Conservation (phyloP, 2,329 filamentous ascomycete species). For the Alternaria hordeiaustralica region DNA sequence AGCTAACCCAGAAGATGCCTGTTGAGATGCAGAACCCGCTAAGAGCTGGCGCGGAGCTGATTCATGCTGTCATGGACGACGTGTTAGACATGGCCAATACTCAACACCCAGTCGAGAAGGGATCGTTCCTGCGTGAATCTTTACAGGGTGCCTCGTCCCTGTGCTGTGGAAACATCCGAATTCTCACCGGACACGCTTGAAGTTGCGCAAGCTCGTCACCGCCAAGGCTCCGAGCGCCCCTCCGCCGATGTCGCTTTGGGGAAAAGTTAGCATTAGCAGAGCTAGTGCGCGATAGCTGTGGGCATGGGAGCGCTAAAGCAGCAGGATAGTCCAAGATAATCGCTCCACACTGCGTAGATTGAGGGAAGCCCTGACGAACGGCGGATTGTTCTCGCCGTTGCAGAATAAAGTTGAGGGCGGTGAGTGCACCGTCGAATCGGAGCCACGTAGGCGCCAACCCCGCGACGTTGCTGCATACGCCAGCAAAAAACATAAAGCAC, state of each 20-base stretch:
- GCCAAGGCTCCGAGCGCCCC: not conserved
- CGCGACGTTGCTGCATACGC: conserved; percentile 12
- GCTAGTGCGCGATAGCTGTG: not conserved
- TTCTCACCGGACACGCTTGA: not conserved
- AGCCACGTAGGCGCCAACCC: conserved; percentile 4
- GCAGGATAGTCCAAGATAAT: not conserved
- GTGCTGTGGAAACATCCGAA: not conserved
- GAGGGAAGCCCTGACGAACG: not conserved
- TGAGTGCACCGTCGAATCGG: conserved; percentile 6
- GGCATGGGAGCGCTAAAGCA: not conserved
- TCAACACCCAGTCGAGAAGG: not conserved
- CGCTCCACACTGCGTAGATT: not conserved
- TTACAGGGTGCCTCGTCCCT: not conserved
- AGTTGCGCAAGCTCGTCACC: not conserved
- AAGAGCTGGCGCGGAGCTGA: conserved; percentile 5
- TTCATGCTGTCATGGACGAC: not conserved
- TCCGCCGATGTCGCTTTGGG: not conserved
- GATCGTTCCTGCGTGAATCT: not conserved
- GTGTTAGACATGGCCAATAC: not conserved
- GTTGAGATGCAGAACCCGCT: not conserved
- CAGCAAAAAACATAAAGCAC: conserved; percentile 46
- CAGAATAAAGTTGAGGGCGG: conserved; percentile 6
- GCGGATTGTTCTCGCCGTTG: not conserved
- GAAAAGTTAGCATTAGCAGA: not conserved
- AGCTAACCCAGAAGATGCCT: conserved; percentile 5